These are phyloP conservation scores for Balansia obtecta DNA, from an alignment of 2,329 filamentous ascomycete species.

Conservation along the genomic window DNA sequence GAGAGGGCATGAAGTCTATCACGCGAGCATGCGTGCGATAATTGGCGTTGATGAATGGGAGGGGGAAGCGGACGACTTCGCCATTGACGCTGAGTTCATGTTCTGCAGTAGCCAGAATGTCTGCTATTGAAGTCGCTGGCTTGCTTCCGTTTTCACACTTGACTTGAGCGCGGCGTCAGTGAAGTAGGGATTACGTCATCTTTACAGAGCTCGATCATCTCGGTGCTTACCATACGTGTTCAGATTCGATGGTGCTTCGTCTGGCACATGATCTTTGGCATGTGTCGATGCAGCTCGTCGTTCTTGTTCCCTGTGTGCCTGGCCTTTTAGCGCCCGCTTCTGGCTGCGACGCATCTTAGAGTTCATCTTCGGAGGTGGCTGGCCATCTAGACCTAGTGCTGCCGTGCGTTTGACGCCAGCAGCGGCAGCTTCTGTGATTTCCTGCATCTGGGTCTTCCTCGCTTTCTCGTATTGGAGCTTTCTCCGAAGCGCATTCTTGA, in stretches of 20 bases:
- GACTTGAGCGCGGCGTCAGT: constrained; percentile 19
- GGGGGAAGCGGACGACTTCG: constrained; percentile 20
- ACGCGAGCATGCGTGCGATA: constrained; percentile 63
- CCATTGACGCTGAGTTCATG: constrained; percentile 32
- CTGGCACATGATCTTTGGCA: constrained; percentile 12
- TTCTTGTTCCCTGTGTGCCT: constrained; percentile 5
- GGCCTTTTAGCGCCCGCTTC: constrained; percentile 3
- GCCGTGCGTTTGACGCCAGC: constrained; percentile 27
- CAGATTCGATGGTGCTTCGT: constrained; percentile 12
- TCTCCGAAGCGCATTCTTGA: constrained; percentile 47
- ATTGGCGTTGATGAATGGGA: constrained; percentile 65
- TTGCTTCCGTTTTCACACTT: constrained; percentile 32
- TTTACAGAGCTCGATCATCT: not conserved
- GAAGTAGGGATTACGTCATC: too few species aligned
- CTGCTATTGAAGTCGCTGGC: constrained; percentile 21
- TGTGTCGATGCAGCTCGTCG: constrained; percentile 12
- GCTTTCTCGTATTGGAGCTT: constrained; percentile 50
- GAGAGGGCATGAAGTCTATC: constrained; percentile 64
- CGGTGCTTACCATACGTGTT: constrained; percentile 19
- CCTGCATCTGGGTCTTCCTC: constrained; percentile 27
- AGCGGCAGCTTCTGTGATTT: constrained; percentile 23
- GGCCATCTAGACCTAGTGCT: constrained; percentile 12
- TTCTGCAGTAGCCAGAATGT: constrained; percentile 25
- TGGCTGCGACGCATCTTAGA: constrained; percentile 13
- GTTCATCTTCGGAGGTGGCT: constrained; percentile 14